phyloP scores from a whole-genome alignment of 1,139 yeast species.

The Arxiozyma telluris region DNA sequence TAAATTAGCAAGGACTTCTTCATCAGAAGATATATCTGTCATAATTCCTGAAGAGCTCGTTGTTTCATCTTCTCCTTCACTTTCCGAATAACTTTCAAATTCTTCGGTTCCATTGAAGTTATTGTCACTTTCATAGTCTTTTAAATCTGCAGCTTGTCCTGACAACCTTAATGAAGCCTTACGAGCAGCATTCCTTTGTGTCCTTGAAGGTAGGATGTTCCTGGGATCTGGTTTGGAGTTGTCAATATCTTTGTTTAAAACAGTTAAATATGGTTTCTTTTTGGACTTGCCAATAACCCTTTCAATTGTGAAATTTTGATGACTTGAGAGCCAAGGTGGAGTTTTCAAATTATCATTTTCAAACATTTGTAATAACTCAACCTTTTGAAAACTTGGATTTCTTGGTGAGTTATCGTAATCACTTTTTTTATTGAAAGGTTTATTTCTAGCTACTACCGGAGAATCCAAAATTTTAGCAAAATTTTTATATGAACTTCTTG shows the following conservation, averaged over 20 bases:
- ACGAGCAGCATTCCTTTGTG: constrained; percentile 26
- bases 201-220: constrained; percentile 22
- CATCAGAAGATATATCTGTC: constrained; percentile 22
- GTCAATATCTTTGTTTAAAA: constrained; percentile 29
- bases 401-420: not conserved
- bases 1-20: constrained; percentile 10
- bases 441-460: not conserved
- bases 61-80: constrained; percentile 6
- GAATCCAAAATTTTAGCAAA: not conserved
- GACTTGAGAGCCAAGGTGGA: constrained; percentile 11
- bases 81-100: constrained; percentile 12
- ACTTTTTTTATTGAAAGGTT: not conserved
- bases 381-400: constrained; percentile 22
- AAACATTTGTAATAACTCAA: constrained; percentile 20
- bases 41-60: constrained; percentile 23
- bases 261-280: constrained; percentile 30
- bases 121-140: not conserved
- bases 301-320: not conserved
- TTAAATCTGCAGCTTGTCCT: constrained; percentile 6
- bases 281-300: not conserved
- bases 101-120: constrained; percentile 1
- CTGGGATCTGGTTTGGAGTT: constrained; percentile 28
- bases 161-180: constrained; percentile 25
- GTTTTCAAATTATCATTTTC: constrained; percentile 18
- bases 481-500: not conserved